Base-by-base conservation (phyloP, 1,284 basidiomycete genomes). In the Baeospora myosura region DNA sequence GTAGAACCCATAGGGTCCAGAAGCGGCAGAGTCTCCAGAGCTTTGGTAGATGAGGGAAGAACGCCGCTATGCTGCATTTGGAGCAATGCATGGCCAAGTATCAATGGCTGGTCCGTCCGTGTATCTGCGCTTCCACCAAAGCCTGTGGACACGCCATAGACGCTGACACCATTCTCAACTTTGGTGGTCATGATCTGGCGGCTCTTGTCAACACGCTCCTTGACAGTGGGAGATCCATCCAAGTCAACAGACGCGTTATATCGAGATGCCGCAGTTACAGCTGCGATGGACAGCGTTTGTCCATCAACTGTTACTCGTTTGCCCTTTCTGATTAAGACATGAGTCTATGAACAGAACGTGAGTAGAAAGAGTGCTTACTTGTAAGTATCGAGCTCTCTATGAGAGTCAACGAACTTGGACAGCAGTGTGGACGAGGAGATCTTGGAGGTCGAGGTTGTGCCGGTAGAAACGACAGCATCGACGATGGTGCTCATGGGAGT, bases 141-240 rank as follows among this genome's bases (percentile, higher is more conserved):
- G 36, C 88, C 88, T 12, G 88, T 89, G 31, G 81, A 81, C 24
- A 89, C 82, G 26, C 88, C 88, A 51, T 89, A 91, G 31, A 91
- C 72, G 51, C 81, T 85, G 44, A 76, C 72, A 16, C 79, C 77
- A 5, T 74, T 67, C 21, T 74, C 70, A 34, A 92, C 73, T 58
- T 88, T 86, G 52, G 71, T 66, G 22, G 72, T 65, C 38, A 91
- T 77, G 41, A 78, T 73, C 40, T 67, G 61, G 33, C 81, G 74
- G 52, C 79, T 77, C 50, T 72, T 72, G 14, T 67, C 60, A 37
- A 88, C 68, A 24, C 70, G 74, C 6, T 67, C 63, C 48, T 66
- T 69, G 46, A 74, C 58, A 11, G 59, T 55, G 5, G 69, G 56
- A 4, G 74, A 74, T 16, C 65, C 57, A 47, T 78, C 72, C 26